Conservation (phyloP, 306 rosid genomes). For the Datisca glomerata region DNA sequence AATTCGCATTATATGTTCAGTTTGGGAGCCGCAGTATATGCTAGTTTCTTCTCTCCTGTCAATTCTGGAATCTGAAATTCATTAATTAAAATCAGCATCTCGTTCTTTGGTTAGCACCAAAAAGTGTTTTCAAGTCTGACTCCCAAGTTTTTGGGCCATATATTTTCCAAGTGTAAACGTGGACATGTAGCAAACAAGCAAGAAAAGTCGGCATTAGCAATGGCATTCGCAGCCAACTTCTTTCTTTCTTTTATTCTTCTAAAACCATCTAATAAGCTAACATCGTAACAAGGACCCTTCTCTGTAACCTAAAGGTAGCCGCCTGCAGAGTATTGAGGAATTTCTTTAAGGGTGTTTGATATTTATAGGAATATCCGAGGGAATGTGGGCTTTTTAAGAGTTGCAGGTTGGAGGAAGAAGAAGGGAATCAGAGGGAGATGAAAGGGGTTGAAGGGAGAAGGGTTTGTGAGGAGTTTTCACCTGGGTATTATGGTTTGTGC, state of each 20-base stretch:
- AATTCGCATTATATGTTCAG: no score
- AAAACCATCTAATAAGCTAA: no score
- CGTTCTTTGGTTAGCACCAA: not conserved
- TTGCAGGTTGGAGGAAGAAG: not conserved
- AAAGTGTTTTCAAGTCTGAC: not conserved
- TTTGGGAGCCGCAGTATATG: not conserved
- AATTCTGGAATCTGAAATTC: not conserved
- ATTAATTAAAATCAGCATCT: not conserved
- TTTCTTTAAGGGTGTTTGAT: not conserved
- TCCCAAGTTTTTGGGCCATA: constrained; percentile 20
- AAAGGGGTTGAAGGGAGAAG: constrained; percentile 25
- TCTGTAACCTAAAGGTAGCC: not conserved
- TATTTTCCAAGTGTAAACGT: constrained; percentile 25
- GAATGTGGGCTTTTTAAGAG: constrained; percentile 5
- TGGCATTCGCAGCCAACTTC: constrained; percentile 6
- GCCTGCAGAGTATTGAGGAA: not conserved
- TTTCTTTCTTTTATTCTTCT: no score
- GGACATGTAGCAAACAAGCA: constrained; percentile 15
- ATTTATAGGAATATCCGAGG: not conserved
- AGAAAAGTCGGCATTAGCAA: constrained; percentile 8
- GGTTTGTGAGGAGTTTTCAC: constrained; percentile 38
- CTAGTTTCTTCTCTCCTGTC: not conserved
- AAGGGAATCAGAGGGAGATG: constrained; percentile 4
- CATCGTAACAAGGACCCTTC: no score
- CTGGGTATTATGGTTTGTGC: constrained; percentile 52